Base-by-base conservation (phyloP, 345 rosid genomes). In the Bruguiera parviflora region DNA sequence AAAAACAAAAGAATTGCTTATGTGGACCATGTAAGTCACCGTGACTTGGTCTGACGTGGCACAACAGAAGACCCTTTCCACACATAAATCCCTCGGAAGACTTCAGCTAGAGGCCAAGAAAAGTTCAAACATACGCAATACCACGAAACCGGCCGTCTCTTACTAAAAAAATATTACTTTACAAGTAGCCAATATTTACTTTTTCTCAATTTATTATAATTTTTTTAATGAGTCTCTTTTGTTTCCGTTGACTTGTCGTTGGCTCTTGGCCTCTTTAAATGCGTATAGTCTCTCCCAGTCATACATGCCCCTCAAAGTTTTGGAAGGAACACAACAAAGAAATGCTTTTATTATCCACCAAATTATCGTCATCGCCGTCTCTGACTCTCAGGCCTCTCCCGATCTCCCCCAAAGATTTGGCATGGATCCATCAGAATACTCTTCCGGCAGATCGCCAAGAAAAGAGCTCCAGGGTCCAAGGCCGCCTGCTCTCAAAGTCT, bases 381-480 rank as follows among this genome's bases (percentile, higher is more conserved):
- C 63, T 28, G 8, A 52, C 5, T 47, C 25, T 8, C 25, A 5
- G 13, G 5, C 49, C 61, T 29, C 64, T n/a, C 22, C 3, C 28
- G 22, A 0, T 7, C 69, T 22, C n/a, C 22, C 7, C 70, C 47
- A 47, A 43, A 35, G 28, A 24, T 22, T 63, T 21, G 47, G 0
- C 32, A 85, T 88, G 89, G 83, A 85, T 37, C 27, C 86, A 0
- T 74, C 83, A 0, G 78, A 79, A 32, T 67, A 63, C 49, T 83
- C 86, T 19, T 66, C 72, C 20, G 78, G 71, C 60, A 90, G 79
- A 75, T 89, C 93, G 4, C 92, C 93, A 0, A 81, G 85, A 68
- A 82, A 79, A 72, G 98, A 91, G 71, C 86, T 91, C 32, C 87
- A 85, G 65, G 98, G 96, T 0, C 91, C 96, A 1, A 85, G 98